phyloP scores from a whole-genome alignment of 805 yeast species.

The Kuraishia molischiana region DNA sequence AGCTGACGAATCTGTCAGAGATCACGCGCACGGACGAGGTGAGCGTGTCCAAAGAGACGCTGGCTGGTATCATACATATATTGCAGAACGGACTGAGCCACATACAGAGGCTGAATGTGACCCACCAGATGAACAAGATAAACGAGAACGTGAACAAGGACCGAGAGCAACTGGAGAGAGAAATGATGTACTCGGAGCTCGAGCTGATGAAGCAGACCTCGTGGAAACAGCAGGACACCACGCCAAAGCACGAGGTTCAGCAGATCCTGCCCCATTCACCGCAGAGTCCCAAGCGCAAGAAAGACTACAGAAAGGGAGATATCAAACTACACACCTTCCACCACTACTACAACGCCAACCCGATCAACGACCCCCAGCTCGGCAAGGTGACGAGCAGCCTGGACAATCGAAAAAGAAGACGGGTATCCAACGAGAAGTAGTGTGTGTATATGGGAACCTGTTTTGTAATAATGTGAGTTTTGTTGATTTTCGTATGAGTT shows the following conservation, averaged over 20 bases:
- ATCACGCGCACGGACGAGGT: too few relatives aligned
- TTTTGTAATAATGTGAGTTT: too few relatives aligned
- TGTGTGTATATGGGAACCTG: too few relatives aligned
- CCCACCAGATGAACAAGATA: neutral
- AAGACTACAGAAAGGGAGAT: neutral
- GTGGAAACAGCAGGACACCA: neutral
- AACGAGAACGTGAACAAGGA: constrained; percentile 1
- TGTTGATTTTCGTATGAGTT: too few relatives aligned
- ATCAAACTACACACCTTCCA: constrained; percentile 1
- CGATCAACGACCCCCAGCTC: neutral
- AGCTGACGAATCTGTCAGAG: too few relatives aligned
- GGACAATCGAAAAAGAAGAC: neutral
- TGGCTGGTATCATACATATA: neutral
- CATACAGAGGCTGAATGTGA: neutral
- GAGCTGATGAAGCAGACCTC: constrained; percentile 1
- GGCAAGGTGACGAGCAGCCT: constrained; percentile 1
- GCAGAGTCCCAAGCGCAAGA: neutral
- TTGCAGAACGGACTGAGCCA: neutral
- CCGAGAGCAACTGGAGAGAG: constrained; percentile 1
- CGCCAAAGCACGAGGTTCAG: neutral
- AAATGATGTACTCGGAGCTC: neutral
- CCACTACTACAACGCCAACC: constrained; percentile 1
- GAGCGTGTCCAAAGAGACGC: neutral
- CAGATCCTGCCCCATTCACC: neutral
- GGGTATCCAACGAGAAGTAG: neutral